A percentile compares a stretch with the other conserved stretches of the same genome.
These are phyloP conservation scores for Isoetes taiwanensis DNA, from an alignment of 75 land plant genomes.

Conservation along the genomic window DNA sequence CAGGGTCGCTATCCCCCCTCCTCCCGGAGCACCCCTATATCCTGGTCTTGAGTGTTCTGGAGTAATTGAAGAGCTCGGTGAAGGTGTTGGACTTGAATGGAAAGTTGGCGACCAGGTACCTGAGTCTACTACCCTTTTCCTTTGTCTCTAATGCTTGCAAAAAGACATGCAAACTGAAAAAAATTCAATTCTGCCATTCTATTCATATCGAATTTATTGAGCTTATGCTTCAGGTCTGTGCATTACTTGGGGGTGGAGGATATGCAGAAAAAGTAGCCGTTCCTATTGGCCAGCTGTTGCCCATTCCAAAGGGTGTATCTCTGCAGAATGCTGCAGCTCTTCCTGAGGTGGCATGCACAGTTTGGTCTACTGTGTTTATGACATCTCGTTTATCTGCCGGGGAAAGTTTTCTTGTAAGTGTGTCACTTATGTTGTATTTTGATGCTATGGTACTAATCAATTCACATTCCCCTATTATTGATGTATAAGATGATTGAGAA, in stretches of 20 bases:
- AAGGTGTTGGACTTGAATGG: constrained; percentile 5
- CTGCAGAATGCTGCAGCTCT: constrained; percentile 72
- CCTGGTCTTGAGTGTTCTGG: constrained; percentile 21
- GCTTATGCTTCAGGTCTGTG: constrained; percentile 56
- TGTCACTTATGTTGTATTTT: no score
- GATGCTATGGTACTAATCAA: no score
- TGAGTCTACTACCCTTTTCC: not conserved
- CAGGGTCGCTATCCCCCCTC: not conserved
- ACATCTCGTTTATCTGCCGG: constrained; percentile 50
- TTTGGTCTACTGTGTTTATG: constrained; percentile 97
- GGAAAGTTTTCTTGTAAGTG: constrained; percentile 59
- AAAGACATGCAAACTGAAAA: not conserved
- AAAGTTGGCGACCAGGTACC: constrained; percentile 25
- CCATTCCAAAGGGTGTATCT: constrained; percentile 65
- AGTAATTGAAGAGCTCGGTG: constrained; percentile 8
- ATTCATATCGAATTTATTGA: not conserved
- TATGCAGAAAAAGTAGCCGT: constrained; percentile 96
- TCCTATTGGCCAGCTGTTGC: constrained; percentile 66
- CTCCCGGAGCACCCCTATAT: constrained; percentile 13
- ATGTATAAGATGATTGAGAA: no score
- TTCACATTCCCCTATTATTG: no score
- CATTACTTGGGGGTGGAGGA: constrained; percentile 82
- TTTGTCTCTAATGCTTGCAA: not conserved
- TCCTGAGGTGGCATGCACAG: constrained; percentile 97
- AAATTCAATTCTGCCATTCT: not conserved